Evolutionary conservation across 1,284 basidiomycete species (phyloP), one percentile per base, ranked within the genome.

Genomic region (Trichosporon faecale): DNA sequence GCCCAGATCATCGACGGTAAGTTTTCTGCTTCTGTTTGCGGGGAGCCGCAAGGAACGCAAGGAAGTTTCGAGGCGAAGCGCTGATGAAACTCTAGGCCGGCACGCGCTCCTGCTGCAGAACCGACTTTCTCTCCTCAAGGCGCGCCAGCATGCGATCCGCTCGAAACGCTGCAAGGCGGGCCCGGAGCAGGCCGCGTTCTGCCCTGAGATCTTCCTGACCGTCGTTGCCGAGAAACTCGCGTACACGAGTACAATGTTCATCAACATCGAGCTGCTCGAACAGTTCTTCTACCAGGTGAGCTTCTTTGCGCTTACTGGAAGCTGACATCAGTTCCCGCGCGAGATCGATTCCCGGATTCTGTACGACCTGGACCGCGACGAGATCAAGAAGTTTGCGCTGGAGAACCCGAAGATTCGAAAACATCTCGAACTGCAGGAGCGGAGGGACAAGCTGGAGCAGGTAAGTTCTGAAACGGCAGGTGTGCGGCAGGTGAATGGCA

Each of bases 391-490:
- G 66, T 99, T 99, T 84, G 96, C 97, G 0, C 87, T 93, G 31
- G 95, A 99, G 86, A 99, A 99, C 80, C 96, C 95, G 0, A 85
- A 85, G 31, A 89, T 99, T 68, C 86, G 89, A 74, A 86, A 86
- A 68, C 97, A 99, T 81, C 86, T 99, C n/a, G 95, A 99, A 74
- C 84, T 99, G 55, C 97, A 99, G 81, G 94, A 96, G 71, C 87
- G 95, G 40, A 99, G 98, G 80, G 95, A 98, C 80, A 98, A 98
- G 84, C 86, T 99, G n/a, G 95, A 98, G 81, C 91, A 95, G 87
- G 94, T 92, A 73, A 75, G 83, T 77, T 3, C 1, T 21, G 44
- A 46, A 46, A 46, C 44, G n/a, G 5, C 5, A 46, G 18, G 44
- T 21, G 44, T 46, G 44, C 44, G 44, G 44, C 44, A 46, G 8